phyloP scores from a whole-genome alignment of 495 filamentous ascomycete genomes.

The Immersiella caudata region DNA sequence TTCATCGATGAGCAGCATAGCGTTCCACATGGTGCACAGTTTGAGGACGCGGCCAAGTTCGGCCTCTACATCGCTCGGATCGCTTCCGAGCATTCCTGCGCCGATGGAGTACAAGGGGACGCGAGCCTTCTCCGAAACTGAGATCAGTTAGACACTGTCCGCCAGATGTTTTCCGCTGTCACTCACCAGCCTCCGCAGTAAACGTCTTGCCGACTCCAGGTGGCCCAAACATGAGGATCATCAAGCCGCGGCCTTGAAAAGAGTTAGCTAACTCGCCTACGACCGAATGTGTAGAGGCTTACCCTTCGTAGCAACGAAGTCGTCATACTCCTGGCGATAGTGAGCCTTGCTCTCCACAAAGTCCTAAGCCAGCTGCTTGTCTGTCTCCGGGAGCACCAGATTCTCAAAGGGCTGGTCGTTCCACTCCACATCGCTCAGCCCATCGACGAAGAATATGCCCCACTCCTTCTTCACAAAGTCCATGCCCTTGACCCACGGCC shows the following conservation, averaged over 20 bases:
- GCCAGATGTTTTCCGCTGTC: neutral
- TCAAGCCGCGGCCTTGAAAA: conserved; percentile 43
- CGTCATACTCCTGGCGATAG: too few relatives aligned
- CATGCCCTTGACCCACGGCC: too few relatives aligned
- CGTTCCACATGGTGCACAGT: conserved; percentile 49
- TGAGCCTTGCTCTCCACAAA: too few relatives aligned
- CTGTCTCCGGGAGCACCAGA: too few relatives aligned
- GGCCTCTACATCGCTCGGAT: conserved; percentile 28
- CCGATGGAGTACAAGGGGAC: conserved; percentile 33
- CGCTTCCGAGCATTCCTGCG: conserved; percentile 29
- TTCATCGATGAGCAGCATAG: conserved; percentile 52
- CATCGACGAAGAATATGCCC: too few relatives aligned
- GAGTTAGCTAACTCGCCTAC: too few relatives aligned
- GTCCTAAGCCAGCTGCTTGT: too few relatives aligned
- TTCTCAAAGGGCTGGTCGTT: too few relatives aligned
- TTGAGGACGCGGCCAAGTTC: conserved; percentile 45
- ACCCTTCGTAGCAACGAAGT: too few relatives aligned
- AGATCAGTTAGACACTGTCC: neutral
- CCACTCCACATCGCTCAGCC: too few relatives aligned
- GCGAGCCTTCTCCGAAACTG: conserved; percentile 44
- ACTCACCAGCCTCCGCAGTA: conserved; percentile 49
- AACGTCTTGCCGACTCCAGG: conserved; percentile 62
- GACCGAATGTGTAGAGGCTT: too few relatives aligned
- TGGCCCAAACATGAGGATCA: conserved; percentile 56
- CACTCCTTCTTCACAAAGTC: too few relatives aligned